phyloP scores from a whole-genome alignment of 805 yeast genomes.

The Sugiyamaella chiloensis region DNA sequence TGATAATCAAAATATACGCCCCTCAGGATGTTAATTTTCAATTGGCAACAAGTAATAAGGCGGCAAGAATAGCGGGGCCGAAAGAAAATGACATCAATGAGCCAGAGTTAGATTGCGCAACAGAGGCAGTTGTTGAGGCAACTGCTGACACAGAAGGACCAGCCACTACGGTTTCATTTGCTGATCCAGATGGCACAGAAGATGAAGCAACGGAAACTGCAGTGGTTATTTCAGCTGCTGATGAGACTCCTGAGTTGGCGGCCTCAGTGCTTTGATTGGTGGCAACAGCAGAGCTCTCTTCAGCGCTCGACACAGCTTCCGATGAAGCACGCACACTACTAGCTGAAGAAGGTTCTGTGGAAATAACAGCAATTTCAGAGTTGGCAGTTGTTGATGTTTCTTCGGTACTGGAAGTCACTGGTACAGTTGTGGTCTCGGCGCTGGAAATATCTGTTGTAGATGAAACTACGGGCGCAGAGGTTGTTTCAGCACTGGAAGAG shows the following conservation, averaged over 20 bases:
- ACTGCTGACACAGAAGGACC: neutral
- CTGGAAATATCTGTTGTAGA: conserved; percentile 17
- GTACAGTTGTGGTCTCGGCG: conserved; percentile 16
- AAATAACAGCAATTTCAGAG: conserved; percentile 11
- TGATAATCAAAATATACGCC: too few species aligned
- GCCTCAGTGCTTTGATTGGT: too few species aligned
- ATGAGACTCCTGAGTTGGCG: neutral
- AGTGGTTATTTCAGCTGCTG: too few species aligned
- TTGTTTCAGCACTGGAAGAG: conserved; percentile 16
- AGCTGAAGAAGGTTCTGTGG: conserved; percentile 2
- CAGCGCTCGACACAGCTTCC: conserved; percentile 5
- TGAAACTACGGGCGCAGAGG: conserved; percentile 22
- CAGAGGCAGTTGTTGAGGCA: neutral
- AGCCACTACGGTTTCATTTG: neutral
- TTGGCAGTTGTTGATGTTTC: conserved; percentile 2
- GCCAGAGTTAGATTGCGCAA: too few species aligned
- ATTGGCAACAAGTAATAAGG: too few species aligned
- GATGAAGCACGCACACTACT: neutral
- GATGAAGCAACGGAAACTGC: conserved; percentile 2
- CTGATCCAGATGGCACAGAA: conserved; percentile 7
- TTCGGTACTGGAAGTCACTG: conserved; percentile 14
- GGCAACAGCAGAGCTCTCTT: too few species aligned
- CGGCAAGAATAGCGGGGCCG: too few species aligned
- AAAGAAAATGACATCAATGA: too few species aligned
- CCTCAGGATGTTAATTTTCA: too few species aligned